Conservation (phyloP, 176 grass and related monocot genomes). For the Zoysia japonica region DNA sequence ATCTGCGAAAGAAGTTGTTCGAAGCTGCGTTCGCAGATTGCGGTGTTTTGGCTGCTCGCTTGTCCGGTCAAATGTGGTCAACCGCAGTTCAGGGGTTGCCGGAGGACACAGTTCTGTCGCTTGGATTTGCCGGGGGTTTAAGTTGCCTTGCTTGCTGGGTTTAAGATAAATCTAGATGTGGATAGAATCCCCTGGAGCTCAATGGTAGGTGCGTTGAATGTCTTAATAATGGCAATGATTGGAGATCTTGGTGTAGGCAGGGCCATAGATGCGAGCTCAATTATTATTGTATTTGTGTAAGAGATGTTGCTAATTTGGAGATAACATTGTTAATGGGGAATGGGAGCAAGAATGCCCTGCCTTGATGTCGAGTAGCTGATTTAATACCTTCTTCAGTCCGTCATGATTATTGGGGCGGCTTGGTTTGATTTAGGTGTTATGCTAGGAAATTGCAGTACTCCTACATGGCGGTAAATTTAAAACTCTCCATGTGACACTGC, state of each 20-base stretch:
- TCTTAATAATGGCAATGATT: conserved; percentile 28
- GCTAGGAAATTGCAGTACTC: neutral
- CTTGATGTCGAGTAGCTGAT: neutral
- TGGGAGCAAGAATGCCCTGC: neutral
- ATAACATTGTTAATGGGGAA: conserved; percentile 9
- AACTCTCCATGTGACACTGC: neutral
- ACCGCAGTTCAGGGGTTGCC: neutral
- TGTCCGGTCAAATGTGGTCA: conserved; percentile 40
- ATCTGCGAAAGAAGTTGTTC: neutral
- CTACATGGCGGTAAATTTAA: neutral
- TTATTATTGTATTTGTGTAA: neutral
- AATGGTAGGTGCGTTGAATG: neutral
- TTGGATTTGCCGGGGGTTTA: too few relatives aligned
- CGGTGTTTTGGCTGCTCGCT: conserved; percentile 18
- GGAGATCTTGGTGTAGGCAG: neutral
- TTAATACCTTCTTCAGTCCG: conserved; percentile 13
- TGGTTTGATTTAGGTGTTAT: neutral
- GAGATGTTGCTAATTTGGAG: conserved; percentile 5
- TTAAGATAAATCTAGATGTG: conserved; percentile 38
- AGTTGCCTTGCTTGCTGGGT: neutral
- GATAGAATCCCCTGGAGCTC: neutral
- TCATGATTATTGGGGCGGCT: neutral
- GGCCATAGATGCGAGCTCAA: conserved; percentile 4
- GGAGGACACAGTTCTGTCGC: neutral
- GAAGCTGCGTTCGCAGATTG: conserved; percentile 37